phyloP scores from a whole-genome alignment of 2,329 filamentous ascomycete genomes.

The Fusarium sp. region DNA sequence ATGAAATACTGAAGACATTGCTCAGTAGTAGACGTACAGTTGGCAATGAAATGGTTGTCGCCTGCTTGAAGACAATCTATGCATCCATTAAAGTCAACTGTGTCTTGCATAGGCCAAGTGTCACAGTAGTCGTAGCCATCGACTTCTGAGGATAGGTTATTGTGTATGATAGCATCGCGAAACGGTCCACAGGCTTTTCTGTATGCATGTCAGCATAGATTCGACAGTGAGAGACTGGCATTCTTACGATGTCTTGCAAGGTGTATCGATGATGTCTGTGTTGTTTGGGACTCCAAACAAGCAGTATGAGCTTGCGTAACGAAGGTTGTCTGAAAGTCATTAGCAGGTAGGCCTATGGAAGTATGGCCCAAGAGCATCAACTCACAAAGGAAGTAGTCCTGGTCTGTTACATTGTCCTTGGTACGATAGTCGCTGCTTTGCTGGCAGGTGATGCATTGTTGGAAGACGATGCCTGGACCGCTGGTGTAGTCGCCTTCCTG shows the following conservation, averaged over 20 bases:
- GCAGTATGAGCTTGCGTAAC: constrained; percentile 65
- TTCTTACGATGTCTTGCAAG: constrained; percentile 62
- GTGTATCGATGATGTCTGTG: constrained; percentile 54
- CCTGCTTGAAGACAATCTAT: constrained; percentile 55
- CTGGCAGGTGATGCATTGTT: constrained; percentile 63
- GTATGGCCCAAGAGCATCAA: constrained; percentile 12
- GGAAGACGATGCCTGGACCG: constrained; percentile 58
- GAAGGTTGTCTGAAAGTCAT: constrained; percentile 61
- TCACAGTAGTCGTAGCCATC: constrained; percentile 64
- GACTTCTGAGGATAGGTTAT: constrained; percentile 57
- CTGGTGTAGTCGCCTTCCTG: constrained; percentile 51
- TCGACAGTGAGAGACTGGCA: background rate
- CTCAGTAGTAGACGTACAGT: constrained; percentile 55
- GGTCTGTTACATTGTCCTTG: constrained; percentile 58
- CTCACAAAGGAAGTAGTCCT: constrained; percentile 65
- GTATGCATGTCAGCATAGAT: constrained; percentile 10
- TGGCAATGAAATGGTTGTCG: constrained; percentile 56
- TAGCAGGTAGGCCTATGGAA: background rate
- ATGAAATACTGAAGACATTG: background rate
- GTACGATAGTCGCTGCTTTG: constrained; percentile 58
- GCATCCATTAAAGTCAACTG: constrained; percentile 54
- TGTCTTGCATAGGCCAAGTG: constrained; percentile 53
- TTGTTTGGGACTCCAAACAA: constrained; percentile 61
- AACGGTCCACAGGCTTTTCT: constrained; percentile 64
- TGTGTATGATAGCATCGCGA: constrained; percentile 56